Evolutionary conservation across 176 grass and related monocot genomes (phyloP), one percentile per base, ranked within the genome.

Genomic region (Oryza longistaminata): DNA sequence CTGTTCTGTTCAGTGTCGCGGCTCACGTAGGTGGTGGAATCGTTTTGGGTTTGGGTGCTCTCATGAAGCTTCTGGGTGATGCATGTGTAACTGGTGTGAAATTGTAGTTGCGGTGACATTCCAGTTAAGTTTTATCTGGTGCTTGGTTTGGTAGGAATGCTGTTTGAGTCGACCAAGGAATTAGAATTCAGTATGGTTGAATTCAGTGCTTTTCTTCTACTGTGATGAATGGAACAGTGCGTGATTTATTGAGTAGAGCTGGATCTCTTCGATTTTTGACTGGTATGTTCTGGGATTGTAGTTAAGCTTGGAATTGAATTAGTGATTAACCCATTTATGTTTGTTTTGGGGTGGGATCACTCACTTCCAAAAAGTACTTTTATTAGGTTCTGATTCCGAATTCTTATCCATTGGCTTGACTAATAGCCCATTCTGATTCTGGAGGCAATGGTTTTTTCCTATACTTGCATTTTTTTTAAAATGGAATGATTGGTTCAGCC

Each of bases 141-240:
- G 66, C 27, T 78, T 72, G 6, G 24, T 81, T 75, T 75, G 70
- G 27, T 68, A 73, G 62, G 34, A 34, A 39, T 37, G 83, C 5
- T 83, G 74, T 40, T 90, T 83, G 80, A 43, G 80, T 70, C 3
- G 39, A 29, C 68, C 35, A 34, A 49, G 49, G 81, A 83, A 80
- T 80, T 69, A 50, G 29, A 53, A 70, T 52, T 83, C 69, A 90
- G 33, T 62, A 26, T 83, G 27, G 50, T 39, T 17, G 19, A 7
- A 64, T 25, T 71, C 5, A 14, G 44, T 15, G 22, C 26, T 15
- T 74, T 77, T 79, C 24, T 9, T 70, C 26, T 52, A 83, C 2
- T 34, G 13, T 31, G 44, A n/a, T 69, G 71, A 75, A 75, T 68
- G 70, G 25, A 44, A 76, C 10, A n/a, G 72, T 62, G 8, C 14